A percentile compares a stretch with the other conserved stretches of the same genome.
Conservation (phyloP, 2,329 filamentous ascomycete species). For the Diaporthe sp. region DNA sequence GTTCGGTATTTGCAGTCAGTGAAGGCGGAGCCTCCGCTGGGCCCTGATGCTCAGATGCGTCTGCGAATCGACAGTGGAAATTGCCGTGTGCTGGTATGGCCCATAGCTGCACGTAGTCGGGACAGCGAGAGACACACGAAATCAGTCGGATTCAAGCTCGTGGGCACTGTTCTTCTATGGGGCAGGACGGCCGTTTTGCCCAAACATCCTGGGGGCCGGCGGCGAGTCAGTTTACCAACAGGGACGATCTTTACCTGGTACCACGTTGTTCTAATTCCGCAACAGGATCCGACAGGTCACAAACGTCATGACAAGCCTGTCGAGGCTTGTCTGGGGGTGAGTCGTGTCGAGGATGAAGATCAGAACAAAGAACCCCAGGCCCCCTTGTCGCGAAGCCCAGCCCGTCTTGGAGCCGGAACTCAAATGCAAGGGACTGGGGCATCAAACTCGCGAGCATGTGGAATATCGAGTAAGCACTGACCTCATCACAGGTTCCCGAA, state of each 20-base stretch:
- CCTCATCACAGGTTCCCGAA: neutral
- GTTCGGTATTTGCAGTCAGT: neutral
- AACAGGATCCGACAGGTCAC: constrained; percentile 28
- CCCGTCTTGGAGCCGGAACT: constrained; percentile 1
- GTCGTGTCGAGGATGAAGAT: neutral
- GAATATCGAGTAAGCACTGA: neutral
- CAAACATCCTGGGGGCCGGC: neutral
- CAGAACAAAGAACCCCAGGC: neutral
- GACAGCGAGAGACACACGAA: neutral
- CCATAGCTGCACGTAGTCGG: neutral
- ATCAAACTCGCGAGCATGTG: neutral
- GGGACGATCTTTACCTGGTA: constrained; percentile 17
- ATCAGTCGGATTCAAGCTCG: neutral
- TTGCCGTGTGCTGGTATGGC: constrained; percentile 2
- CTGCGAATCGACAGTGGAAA: neutral
- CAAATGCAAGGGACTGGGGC: constrained; percentile 4
- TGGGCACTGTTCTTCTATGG: constrained; percentile 18
- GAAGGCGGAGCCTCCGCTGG: constrained; percentile 17
- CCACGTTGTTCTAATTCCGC: constrained; percentile 1
- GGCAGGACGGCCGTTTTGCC: constrained; percentile 8
- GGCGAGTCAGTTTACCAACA: constrained; percentile 24
- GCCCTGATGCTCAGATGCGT: constrained; percentile 6
- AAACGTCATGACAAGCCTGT: neutral
- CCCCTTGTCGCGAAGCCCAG: constrained; percentile 12
- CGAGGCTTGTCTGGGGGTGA: neutral